A percentile compares a stretch with the other conserved stretches of the same genome.
These are phyloP conservation scores for Heritiera littoralis DNA, from an alignment of 345 rosid species.

Conservation along the genomic window DNA sequence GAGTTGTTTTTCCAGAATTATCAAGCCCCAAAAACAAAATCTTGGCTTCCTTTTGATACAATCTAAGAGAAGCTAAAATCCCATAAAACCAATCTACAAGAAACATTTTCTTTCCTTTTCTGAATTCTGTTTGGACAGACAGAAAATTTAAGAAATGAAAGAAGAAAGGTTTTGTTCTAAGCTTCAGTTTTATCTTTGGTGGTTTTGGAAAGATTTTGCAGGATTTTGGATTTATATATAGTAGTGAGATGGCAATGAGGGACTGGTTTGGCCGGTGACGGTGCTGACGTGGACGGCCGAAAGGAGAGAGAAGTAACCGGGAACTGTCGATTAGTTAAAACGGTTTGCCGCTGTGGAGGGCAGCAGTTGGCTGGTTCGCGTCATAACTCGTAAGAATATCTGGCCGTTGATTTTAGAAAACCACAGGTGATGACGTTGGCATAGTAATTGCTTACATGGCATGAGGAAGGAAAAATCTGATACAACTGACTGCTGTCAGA, in stretches of 20 bases:
- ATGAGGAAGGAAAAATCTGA: not conserved
- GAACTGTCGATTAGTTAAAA: not conserved
- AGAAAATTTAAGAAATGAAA: not conserved
- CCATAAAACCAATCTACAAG: conserved; percentile 25
- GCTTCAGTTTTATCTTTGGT: not conserved
- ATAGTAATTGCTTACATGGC: not conserved
- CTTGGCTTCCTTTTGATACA: conserved; percentile 25
- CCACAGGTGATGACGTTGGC: not conserved
- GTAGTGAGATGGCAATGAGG: not conserved
- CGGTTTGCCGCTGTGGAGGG: not conserved
- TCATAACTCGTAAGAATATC: not conserved
- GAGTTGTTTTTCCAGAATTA: conserved; percentile 23
- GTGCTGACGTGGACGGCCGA: not conserved
- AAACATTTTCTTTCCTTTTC: not conserved
- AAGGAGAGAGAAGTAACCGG: not conserved
- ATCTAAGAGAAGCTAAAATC: conserved; percentile 19
- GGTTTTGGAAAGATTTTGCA: not conserved
- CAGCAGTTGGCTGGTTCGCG: not conserved
- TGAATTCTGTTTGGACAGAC: not conserved
- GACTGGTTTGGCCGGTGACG: conserved; percentile 8
- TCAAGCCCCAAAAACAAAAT: conserved; percentile 24
- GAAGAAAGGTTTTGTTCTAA: not conserved
- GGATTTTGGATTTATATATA: not conserved
- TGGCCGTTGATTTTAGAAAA: conserved; percentile 2
- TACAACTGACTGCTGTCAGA: not conserved